These are phyloP conservation scores for Xylaria palmicola DNA, from an alignment of 495 filamentous ascomycete genomes.

Conservation along the genomic window DNA sequence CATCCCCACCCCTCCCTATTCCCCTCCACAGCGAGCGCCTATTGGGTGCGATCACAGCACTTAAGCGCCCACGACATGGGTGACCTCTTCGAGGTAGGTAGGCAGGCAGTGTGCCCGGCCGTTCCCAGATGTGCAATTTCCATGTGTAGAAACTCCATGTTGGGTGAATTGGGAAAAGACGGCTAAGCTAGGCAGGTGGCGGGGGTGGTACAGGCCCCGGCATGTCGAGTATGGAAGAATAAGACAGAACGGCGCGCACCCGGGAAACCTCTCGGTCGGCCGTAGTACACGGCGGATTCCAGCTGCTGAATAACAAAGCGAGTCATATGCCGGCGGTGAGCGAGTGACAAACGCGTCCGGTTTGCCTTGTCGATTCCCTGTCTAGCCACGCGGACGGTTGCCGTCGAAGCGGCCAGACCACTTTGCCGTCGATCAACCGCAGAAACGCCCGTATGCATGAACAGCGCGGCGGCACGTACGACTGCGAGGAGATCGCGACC, in stretches of 20 bases:
- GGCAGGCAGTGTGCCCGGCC: background rate
- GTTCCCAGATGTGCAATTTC: background rate
- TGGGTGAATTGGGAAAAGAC: background rate
- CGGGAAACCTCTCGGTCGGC: background rate
- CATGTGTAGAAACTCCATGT: constrained; percentile 3
- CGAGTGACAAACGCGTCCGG: background rate
- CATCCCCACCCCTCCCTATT: background rate
- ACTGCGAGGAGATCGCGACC: background rate
- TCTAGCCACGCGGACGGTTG: constrained; percentile 3
- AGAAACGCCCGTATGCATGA: background rate
- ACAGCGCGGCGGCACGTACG: background rate
- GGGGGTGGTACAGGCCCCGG: background rate
- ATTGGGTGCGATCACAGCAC: constrained; percentile 1
- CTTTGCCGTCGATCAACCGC: constrained; percentile 6
- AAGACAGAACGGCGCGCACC: background rate
- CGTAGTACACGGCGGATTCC: background rate
- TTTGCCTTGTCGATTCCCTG: constrained; percentile 5
- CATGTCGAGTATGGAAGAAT: background rate
- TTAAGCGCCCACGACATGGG: constrained; percentile 16
- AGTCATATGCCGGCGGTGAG: constrained; percentile 10
- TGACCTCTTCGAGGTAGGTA: background rate
- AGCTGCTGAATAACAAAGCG: too few relatives aligned
- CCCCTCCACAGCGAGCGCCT: background rate
- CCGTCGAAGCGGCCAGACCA: constrained; percentile 3
- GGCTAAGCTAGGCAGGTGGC: background rate